These are phyloP conservation scores for Candida silvatica DNA, from an alignment of 805 yeast genomes.

Conservation along the genomic window DNA sequence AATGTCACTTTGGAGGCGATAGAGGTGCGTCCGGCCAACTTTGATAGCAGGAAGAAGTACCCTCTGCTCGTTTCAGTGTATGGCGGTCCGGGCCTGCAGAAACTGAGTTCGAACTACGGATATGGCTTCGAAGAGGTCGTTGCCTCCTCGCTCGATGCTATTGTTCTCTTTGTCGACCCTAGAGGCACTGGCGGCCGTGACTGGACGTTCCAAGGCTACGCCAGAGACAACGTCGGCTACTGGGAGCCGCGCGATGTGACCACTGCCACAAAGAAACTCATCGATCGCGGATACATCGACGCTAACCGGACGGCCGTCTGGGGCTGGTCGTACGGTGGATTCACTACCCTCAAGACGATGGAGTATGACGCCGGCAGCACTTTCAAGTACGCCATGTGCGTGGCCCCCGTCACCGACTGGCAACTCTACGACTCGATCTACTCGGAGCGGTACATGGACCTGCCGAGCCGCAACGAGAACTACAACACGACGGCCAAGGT, in stretches of 20 bases:
- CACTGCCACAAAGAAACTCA: slow-evolving; percentile 40
- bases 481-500: slow-evolving; percentile 38
- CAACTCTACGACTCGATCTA: slow-evolving; percentile 65
- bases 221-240: slow-evolving; percentile 49
- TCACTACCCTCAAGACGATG: slow-evolving; percentile 61
- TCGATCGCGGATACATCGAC: slow-evolving; percentile 43
- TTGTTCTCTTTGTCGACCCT: slow-evolving; percentile 66
- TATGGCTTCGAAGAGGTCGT: slow-evolving; percentile 53
- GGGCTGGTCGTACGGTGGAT: slow-evolving; percentile 92
- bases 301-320: slow-evolving; percentile 53
- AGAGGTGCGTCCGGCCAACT: slow-evolving; percentile 54
- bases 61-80: slow-evolving; percentile 64
- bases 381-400: slow-evolving; percentile 71
- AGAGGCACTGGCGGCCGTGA: slow-evolving; percentile 79
- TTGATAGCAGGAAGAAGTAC: slow-evolving; percentile 36
- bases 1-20: slow-evolving; percentile 39
- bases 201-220: slow-evolving; percentile 55
- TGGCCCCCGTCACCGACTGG: slow-evolving; percentile 85
- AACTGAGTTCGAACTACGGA: slow-evolving; percentile 36
- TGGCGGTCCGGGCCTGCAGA: slow-evolving; percentile 78
- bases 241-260: slow-evolving; percentile 73
- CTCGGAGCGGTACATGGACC: slow-evolving; percentile 69
- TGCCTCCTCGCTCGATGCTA: slow-evolving; percentile 46
- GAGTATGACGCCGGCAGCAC: slow-evolving; percentile 55
- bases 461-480: slow-evolving; percentile 42